Evolutionary conservation across 495 filamentous ascomycete species (phyloP).

Genomic region (Penicillium mononematosum): DNA sequence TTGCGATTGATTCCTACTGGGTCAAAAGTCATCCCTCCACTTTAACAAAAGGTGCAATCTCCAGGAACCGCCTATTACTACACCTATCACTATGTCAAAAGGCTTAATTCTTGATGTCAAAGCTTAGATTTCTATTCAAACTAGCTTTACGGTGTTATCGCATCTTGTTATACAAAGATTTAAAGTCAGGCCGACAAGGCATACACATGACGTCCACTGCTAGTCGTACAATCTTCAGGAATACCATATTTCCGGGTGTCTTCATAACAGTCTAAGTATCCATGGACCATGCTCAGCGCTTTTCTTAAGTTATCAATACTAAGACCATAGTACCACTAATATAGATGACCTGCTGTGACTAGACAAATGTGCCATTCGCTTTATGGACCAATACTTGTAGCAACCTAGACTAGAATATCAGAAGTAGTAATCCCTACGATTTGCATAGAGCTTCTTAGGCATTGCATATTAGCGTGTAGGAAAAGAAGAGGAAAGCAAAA

Average conservation of each 20-base stretch:
- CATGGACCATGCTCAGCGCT: not conserved
- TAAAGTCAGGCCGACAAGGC: not conserved
- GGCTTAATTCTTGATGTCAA: not conserved
- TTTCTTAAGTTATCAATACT: not conserved
- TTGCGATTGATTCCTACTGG: not conserved
- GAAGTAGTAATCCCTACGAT: not conserved
- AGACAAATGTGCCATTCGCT: not conserved
- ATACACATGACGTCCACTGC: not conserved
- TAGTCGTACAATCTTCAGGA: not conserved
- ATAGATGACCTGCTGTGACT: not conserved
- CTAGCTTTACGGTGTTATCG: not conserved
- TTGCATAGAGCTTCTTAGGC: not conserved
- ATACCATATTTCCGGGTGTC: not conserved
- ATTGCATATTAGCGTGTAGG: not conserved
- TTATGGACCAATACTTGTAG: not conserved
- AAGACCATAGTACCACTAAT: not conserved
- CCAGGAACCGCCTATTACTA: not conserved
- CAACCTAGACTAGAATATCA: not conserved
- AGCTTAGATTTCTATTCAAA: not conserved
- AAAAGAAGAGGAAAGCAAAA: too few species aligned
- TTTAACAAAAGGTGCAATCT: not conserved
- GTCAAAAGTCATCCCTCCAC: not conserved
- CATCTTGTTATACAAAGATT: not conserved
- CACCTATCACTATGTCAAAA: not conserved
- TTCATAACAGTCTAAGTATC: not conserved